Base-by-base conservation (phyloP, 1,139 yeast species). In the Wickerhamiella infanticola region DNA sequence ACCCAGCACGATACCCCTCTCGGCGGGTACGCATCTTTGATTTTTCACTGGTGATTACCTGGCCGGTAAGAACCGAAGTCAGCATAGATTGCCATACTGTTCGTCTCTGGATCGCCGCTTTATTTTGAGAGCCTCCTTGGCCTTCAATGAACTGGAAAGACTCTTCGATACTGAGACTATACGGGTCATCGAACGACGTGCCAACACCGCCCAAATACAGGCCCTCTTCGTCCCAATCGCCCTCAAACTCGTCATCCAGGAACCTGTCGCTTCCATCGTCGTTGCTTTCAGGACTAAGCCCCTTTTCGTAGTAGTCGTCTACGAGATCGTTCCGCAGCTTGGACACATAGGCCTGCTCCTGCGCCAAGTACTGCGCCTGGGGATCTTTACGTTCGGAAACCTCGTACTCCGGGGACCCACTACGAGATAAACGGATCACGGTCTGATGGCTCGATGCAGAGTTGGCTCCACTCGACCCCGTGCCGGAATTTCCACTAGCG, bases 11-110 rank as follows among this genome's bases (percentile, higher is more conserved):
- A 31, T 39, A 41, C 23, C 42, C 35, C 11, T 46, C 39, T 29
- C 46, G 35, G 13, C 45, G 47, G 4, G 51, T 44, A 13, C 56
- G 58, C 45, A 90, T 70, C 58, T 88, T 81, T 3, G 93, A 80
- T 64, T 88, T 90, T 60, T 90, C 98, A 8, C 94, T 81, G 39
- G 80, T 74, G 24, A 90, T 86, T 43, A 90, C 95, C 60, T 90
- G 98, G 52, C 98, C 97, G 2, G 94, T 88, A 37, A 90, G 70
- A 2, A 90, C 98, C 3, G 90, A 75, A 3, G 84, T 74, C 42
- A 90, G 69, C 95, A 90, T 85, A 0, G 93, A 77, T 61, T 90
- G 97, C 98, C 98, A 90, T 64, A 88, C 96, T 27, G 88, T 69
- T 43, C 98, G 69, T 60, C 86, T 97, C 29, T 79, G 62, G 24